phyloP scores from a whole-genome alignment of 192 early-diverging fungal genomes.

The Helicostylum pulchrum region DNA sequence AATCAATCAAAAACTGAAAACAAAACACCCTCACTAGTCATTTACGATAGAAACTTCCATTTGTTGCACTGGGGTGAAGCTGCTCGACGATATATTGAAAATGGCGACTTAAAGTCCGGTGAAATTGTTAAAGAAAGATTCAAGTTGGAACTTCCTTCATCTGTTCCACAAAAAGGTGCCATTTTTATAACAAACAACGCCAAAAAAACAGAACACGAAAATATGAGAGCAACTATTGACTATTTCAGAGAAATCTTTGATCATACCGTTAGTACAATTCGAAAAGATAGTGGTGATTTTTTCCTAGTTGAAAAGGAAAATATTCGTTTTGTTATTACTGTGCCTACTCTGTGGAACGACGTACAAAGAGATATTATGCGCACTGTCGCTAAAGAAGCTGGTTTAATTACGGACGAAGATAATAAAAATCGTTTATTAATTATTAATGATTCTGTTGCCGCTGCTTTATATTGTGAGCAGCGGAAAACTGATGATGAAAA shows the following conservation, averaged over 20 bases:
- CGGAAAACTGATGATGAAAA: not conserved
- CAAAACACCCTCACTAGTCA: not conserved
- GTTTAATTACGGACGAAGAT: constrained; percentile 9
- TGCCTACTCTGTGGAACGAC: constrained; percentile 9
- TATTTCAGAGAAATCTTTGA: constrained; percentile 8
- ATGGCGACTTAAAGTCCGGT: not conserved
- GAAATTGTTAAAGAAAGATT: not conserved
- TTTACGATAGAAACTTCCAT: constrained; percentile 2
- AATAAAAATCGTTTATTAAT: not conserved
- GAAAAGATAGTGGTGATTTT: not conserved
- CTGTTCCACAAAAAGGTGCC: not conserved
- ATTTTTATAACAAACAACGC: not conserved
- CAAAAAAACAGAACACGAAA: not conserved
- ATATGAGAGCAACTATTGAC: constrained; percentile 1
- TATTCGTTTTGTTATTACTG: constrained; percentile 9
- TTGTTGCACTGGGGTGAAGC: constrained; percentile 8
- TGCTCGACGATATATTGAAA: not conserved
- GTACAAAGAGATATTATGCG: not conserved
- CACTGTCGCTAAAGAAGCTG: not conserved
- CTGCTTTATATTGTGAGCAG: constrained; percentile 4
- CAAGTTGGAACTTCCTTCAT: not conserved
- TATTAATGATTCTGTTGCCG: constrained; percentile 6
- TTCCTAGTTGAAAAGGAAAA: not conserved
- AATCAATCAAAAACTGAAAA: not conserved
- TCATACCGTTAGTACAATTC: not conserved